Evolutionary conservation across 2,329 filamentous ascomycete genomes (phyloP).

Genomic region (Colletotrichum sublineola): DNA sequence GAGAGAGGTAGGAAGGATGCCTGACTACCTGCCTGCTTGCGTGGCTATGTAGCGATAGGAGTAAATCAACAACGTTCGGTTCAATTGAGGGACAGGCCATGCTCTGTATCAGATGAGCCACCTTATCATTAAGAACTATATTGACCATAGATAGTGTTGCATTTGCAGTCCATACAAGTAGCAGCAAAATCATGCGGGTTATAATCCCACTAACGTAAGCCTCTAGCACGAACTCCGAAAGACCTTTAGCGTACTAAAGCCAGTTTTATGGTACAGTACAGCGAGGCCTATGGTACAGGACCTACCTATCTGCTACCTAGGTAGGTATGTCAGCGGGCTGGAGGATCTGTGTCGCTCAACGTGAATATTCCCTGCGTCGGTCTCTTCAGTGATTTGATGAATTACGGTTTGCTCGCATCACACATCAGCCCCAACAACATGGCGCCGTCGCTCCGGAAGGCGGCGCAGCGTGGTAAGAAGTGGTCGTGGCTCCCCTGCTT

Average conservation of each 20-base stretch:
- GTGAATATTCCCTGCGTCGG: neutral
- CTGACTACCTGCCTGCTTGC: neutral
- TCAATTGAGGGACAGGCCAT: neutral
- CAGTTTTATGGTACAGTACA: neutral
- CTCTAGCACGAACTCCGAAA: neutral
- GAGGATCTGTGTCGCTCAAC: constrained; percentile 3
- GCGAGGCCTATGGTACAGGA: neutral
- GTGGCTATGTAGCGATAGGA: neutral
- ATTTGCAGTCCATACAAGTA: neutral
- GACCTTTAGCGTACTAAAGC: neutral
- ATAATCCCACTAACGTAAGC: neutral
- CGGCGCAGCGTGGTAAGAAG: neutral
- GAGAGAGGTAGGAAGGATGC: neutral
- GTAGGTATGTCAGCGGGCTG: neutral
- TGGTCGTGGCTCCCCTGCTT: neutral
- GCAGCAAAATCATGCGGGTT: neutral
- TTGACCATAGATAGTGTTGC: neutral
- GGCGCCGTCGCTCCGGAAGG: neutral
- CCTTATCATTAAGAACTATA: too few relatives aligned
- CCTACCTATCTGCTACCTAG: too few relatives aligned
- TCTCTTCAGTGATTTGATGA: neutral
- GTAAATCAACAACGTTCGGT: neutral
- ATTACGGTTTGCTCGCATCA: constrained; percentile 7
- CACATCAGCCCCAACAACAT: neutral
- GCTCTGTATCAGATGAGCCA: neutral